phyloP scores from a whole-genome alignment of 257 asterid genomes.

The Nicotiana undulata region DNA sequence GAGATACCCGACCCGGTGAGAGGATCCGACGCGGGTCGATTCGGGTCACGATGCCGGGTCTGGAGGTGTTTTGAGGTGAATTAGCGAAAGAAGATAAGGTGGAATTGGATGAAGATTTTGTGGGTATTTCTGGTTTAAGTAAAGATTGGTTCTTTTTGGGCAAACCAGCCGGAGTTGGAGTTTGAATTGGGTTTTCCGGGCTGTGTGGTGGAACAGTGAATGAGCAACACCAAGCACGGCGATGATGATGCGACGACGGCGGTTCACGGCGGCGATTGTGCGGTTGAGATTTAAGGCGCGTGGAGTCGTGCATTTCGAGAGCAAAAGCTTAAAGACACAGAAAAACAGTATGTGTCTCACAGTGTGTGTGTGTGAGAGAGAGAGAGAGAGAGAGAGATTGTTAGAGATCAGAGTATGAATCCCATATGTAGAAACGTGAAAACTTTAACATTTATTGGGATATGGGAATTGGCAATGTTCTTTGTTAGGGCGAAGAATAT shows the following conservation, averaged over 20 bases:
- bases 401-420: not conserved
- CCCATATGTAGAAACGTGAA: not conserved
- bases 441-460: not conserved
- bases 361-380: not conserved
- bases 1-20: slow-evolving; percentile 98
- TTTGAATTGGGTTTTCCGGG: slow-evolving; percentile 50
- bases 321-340: not conserved
- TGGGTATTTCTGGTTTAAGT: slow-evolving; percentile 25
- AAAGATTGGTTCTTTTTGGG: slow-evolving; percentile 30
- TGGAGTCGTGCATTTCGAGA: slow-evolving; percentile 39
- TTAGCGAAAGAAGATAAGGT: slow-evolving; percentile 23
- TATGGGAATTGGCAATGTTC: not conserved
- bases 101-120: slow-evolving; percentile 22
- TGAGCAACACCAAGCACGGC: slow-evolving; percentile 88
- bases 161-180: slow-evolving; percentile 35
- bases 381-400: not conserved
- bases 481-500: not conserved
- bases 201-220: slow-evolving; percentile 67
- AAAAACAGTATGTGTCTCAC: not conserved
- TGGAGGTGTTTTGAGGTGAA: slow-evolving; percentile 39
- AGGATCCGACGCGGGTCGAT: slow-evolving; percentile 64
- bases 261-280: slow-evolving; percentile 44
- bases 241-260: slow-evolving; percentile 41
- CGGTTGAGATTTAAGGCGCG: slow-evolving; percentile 16
- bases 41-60: slow-evolving; percentile 23